Evolutionary conservation across 257 asterid genomes (phyloP).

Genomic region (Solanum tarijense): DNA sequence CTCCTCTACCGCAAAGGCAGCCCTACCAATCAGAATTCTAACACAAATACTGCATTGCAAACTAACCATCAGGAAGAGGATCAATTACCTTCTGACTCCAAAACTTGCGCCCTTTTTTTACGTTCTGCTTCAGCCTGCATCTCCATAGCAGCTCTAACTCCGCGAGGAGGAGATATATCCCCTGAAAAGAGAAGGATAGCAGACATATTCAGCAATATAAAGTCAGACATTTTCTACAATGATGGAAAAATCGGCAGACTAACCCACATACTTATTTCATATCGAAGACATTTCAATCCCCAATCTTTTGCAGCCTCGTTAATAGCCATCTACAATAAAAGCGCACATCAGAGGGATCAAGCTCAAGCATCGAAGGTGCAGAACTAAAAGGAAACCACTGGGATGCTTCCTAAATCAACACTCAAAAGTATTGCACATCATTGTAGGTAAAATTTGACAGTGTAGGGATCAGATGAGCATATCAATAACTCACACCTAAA

Average conservation of each 20-base stretch:
- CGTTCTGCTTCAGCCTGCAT: slow-evolving; percentile 99
- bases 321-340: slow-evolving; percentile 51
- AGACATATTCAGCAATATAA: neutral
- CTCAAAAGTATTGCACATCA: neutral
- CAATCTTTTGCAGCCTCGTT: slow-evolving; percentile 83
- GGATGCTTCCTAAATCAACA: neutral
- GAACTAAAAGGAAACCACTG: neutral
- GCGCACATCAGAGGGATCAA: neutral
- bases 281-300: slow-evolving; percentile 90
- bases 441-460: neutral
- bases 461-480: neutral
- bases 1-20: neutral
- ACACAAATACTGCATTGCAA: neutral
- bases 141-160: slow-evolving; percentile 89
- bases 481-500: neutral
- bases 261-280: slow-evolving; percentile 79
- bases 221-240: neutral
- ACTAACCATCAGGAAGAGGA: neutral
- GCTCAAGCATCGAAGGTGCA: neutral
- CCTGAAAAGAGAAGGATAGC: slow-evolving; percentile 21
- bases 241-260: neutral
- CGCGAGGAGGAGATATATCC: slow-evolving; percentile 92
- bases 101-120: slow-evolving; percentile 77
- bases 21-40: neutral
- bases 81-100: slow-evolving; percentile 78